Percentiles rank a stretch among this genome's conserved stretches.
These are phyloP conservation scores for Apiospora malaysiana DNA, from an alignment of 2,329 filamentous ascomycete species.

Conservation along the genomic window DNA sequence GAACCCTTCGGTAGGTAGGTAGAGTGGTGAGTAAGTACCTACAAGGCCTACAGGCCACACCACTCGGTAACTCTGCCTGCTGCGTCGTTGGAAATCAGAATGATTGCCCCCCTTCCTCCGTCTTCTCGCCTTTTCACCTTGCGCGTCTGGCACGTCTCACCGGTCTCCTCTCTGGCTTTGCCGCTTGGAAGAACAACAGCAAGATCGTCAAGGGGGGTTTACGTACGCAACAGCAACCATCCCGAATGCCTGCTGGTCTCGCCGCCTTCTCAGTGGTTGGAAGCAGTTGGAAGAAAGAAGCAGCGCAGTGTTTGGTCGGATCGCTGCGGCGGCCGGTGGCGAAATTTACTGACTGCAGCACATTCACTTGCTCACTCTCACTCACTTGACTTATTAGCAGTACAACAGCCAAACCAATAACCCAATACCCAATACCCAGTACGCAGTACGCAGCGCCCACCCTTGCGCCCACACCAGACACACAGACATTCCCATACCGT, in stretches of 20 bases:
- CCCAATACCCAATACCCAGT: background rate
- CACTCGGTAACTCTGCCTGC: background rate
- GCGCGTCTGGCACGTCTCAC: background rate
- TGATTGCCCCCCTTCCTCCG: background rate
- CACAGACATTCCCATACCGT: background rate
- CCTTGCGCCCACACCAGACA: background rate
- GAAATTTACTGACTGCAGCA: slow-evolving; percentile 12
- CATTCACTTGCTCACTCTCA: background rate
- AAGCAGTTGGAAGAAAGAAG: background rate
- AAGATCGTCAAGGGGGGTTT: background rate
- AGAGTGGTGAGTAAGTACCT: background rate
- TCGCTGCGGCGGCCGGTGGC: background rate
- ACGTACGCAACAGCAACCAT: background rate
- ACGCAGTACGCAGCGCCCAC: background rate
- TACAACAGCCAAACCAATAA: background rate
- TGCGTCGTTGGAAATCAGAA: background rate
- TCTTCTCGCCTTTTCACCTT: background rate
- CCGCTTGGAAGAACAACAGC: background rate
- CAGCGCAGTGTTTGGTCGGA: background rate
- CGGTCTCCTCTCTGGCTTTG: background rate
- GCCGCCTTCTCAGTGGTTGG: background rate
- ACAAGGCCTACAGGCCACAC: too few relatives aligned
- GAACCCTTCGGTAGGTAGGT: background rate
- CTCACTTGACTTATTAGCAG: background rate
- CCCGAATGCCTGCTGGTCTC: background rate